A percentile compares a stretch with the other conserved stretches of the same genome.
Conservation (phyloP, 768 basidiomycete species). For the Rhodocollybia butyracea region DNA sequence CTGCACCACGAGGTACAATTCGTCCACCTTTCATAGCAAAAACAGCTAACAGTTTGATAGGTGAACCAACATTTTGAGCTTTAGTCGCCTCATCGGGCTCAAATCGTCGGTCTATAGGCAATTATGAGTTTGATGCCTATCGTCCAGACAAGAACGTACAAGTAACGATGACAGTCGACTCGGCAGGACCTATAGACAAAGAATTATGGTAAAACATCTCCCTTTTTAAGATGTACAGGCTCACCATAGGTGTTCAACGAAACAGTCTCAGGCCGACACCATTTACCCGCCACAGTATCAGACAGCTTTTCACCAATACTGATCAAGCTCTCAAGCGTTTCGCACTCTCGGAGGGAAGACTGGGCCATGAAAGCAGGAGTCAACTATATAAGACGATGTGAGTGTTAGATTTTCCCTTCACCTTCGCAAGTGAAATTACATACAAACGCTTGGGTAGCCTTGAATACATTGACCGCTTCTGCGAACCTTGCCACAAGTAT, state of each 20-base stretch:
- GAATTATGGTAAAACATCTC: neutral
- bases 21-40: neutral
- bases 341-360: neutral
- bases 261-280: slow-evolving; percentile 3
- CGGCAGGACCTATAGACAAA: slow-evolving; percentile 3
- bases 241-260: slow-evolving; percentile 8
- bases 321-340: slow-evolving; percentile 6
- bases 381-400: slow-evolving; percentile 4
- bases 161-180: slow-evolving; percentile 8
- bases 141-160: neutral
- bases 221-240: neutral
- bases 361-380: slow-evolving; percentile 10
- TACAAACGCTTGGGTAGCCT: slow-evolving; percentile 9
- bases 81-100: neutral
- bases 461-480: slow-evolving; percentile 4
- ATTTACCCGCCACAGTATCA: slow-evolving; percentile 6
- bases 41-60: slow-evolving; percentile 10
- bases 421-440: neutral
- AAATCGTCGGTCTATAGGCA: slow-evolving; percentile 1
- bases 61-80: slow-evolving; percentile 8
- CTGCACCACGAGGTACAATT: slow-evolving; percentile 7
- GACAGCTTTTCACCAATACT: slow-evolving; percentile 8
- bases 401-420: no score
- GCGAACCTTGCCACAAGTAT: slow-evolving; percentile 1
- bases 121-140: neutral